Evolutionary conservation across 2,329 filamentous ascomycete genomes (phyloP).

Genomic region (Talaromyces sp.): DNA sequence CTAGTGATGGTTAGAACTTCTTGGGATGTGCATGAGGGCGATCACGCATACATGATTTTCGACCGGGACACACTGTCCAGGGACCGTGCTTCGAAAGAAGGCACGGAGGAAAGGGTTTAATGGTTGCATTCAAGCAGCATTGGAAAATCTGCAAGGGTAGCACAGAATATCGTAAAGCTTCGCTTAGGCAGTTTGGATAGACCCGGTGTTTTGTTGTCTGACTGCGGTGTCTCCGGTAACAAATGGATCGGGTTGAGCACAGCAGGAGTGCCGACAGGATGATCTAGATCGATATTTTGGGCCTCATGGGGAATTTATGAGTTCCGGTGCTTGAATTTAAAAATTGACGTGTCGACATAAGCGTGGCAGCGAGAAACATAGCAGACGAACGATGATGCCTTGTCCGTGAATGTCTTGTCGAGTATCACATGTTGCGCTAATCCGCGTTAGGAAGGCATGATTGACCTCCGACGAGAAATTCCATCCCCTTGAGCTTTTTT

Average conservation of each 20-base stretch:
- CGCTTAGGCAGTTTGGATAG: slow-evolving; percentile 19
- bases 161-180: slow-evolving; percentile 37
- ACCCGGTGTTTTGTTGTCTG: neutral
- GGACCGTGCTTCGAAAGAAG: slow-evolving; percentile 95
- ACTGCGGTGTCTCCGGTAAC: slow-evolving; percentile 1
- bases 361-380: neutral
- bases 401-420: neutral
- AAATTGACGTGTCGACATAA: neutral
- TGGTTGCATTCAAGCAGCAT: slow-evolving; percentile 77
- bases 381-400: slow-evolving; percentile 1
- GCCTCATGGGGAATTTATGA: neutral
- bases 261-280: neutral
- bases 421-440: slow-evolving; percentile 17
- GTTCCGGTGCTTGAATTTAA: neutral
- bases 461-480: neutral
- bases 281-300: neutral
- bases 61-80: slow-evolving; percentile 82
- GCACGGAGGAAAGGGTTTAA: slow-evolving; percentile 97
- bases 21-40: slow-evolving; percentile 4
- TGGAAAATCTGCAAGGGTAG: slow-evolving; percentile 33
- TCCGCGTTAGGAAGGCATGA: slow-evolving; percentile 12
- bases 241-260: neutral
- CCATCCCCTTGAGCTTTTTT: neutral
- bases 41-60: slow-evolving; percentile 66
- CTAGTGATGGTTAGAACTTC: slow-evolving; percentile 30